A percentile compares a stretch with the other conserved stretches of the same genome.
Conservation (phyloP, 352 stramenopile genomes). For the Pythium diclinum region DNA sequence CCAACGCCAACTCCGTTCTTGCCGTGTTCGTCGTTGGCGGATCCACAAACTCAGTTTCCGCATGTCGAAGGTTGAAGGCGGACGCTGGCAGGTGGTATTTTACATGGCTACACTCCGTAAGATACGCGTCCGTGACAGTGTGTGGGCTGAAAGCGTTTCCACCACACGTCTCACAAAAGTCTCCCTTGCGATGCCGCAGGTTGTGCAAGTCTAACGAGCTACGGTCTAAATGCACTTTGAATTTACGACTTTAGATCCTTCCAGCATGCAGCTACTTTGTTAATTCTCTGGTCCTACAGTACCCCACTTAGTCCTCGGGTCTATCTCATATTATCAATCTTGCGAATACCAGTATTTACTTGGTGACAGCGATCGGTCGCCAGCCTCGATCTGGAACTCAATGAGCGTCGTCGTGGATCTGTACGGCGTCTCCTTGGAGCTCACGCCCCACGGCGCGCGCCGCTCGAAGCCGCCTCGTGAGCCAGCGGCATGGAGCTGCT, state of each 20-base stretch:
- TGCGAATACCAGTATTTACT: conserved; percentile 26
- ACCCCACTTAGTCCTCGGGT: not conserved
- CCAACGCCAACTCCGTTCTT: not conserved
- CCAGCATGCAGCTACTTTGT: not conserved
- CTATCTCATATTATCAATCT: conserved; percentile 4
- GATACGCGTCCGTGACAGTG: not conserved
- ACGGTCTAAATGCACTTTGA: not conserved
- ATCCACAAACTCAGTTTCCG: conserved; percentile 2
- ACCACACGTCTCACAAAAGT: not conserved
- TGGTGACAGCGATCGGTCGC: conserved; percentile 36
- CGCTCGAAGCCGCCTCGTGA: conserved; percentile 4
- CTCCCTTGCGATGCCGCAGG: too few species aligned
- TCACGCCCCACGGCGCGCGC: conserved; percentile 22
- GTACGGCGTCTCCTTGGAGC: conserved; percentile 25
- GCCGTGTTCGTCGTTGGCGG: not conserved
- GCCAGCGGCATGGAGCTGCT: conserved; percentile 21
- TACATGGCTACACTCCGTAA: conserved; percentile 6
- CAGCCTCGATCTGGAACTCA: conserved; percentile 65
- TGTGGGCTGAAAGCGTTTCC: not conserved
- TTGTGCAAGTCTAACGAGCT: too few species aligned
- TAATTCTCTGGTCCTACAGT: not conserved
- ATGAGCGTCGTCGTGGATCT: conserved; percentile 32
- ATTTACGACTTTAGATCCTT: not conserved
- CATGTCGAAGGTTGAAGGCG: conserved; percentile 6
- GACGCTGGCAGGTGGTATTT: not conserved